Base-by-base conservation (phyloP, 2,329 filamentous ascomycete genomes). In the Cercospora citrullina region DNA sequence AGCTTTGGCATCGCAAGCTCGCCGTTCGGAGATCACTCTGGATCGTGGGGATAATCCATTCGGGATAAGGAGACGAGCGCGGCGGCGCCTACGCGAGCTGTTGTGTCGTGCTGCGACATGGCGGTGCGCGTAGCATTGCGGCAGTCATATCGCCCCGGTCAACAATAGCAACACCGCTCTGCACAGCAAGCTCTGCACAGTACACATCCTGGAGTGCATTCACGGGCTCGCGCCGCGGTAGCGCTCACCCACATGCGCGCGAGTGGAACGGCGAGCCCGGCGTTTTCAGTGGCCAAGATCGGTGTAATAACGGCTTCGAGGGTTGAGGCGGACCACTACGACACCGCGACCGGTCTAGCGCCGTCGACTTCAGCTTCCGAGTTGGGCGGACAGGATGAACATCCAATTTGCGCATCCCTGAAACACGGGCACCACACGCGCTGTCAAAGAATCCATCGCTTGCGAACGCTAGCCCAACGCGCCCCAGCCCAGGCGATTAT, bases 351-450 rank as follows among this genome's bases (percentile, higher is more conserved):
- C 31, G 62, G 48, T 26, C 62, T 64, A 64, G 62, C 31, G 62
- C 48, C 18, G 48, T 63, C 62, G 30, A 64, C 62, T 39, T 64
- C 61, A 64, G 48, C 62, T 64, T 58, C 62, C 62, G 48, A 42
- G 48, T 64, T 64, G 62, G 62, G 62, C 48, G 28, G 23, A 51
- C 62, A 64, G 62, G 62, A 64, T 64, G 62, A 31, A 39, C 30
- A 58, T 64, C 48, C 62, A 64, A 64, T 64, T 64, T 64, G 30
- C 48, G 30, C 62, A 64, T 64, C 62, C 62, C 62, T 64, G 62
- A 64, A 64, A 64, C 62, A 31, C 48, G 31, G 62, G 16, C 62
- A 57, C 30, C 62, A 58, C 62, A 58, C 62, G 62, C 31, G 51
- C 62, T 58, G 23, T 28, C 23, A 42, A 42, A 23, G 18, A 39